These are phyloP conservation scores for Mucor circinelloides DNA, from an alignment of 371 early-diverging fungal genomes.

Conservation along the genomic window DNA sequence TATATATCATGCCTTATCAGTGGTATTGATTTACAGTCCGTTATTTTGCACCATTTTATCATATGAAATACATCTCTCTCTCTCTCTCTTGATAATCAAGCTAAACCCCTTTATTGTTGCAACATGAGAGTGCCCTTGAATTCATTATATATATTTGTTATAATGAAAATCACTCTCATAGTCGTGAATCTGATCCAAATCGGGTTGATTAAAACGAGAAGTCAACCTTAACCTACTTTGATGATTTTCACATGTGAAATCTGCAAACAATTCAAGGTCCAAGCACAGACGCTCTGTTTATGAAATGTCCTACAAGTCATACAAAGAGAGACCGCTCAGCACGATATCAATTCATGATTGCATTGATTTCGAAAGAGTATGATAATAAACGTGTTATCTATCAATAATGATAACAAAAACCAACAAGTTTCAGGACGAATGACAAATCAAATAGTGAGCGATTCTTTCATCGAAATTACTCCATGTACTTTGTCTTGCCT, in stretches of 20 bases:
- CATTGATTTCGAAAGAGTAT: too few species aligned
- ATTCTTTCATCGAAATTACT: not conserved
- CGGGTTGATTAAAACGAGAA: constrained; percentile 17
- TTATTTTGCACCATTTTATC: not conserved
- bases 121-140: not conserved
- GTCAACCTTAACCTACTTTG: not conserved
- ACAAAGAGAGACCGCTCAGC: not conserved
- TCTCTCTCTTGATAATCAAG: not conserved
- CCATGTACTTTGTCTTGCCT: not conserved
- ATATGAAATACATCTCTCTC: not conserved
- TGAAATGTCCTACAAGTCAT: not conserved
- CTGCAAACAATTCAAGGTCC: not conserved
- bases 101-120: not conserved
- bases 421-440: not conserved
- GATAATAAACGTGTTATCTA: not conserved
- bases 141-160: not conserved
- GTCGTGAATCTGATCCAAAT: constrained; percentile 17
- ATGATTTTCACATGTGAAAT: constrained; percentile 9
- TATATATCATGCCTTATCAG: not conserved
- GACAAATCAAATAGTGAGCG: not conserved
- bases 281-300: not conserved
- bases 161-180: not conserved
- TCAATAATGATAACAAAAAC: not conserved
- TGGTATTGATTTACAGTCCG: not conserved
- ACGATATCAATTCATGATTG: not conserved